Base-by-base conservation (phyloP, 2,329 filamentous ascomycete species). In the Plectosphaerella sp. region DNA sequence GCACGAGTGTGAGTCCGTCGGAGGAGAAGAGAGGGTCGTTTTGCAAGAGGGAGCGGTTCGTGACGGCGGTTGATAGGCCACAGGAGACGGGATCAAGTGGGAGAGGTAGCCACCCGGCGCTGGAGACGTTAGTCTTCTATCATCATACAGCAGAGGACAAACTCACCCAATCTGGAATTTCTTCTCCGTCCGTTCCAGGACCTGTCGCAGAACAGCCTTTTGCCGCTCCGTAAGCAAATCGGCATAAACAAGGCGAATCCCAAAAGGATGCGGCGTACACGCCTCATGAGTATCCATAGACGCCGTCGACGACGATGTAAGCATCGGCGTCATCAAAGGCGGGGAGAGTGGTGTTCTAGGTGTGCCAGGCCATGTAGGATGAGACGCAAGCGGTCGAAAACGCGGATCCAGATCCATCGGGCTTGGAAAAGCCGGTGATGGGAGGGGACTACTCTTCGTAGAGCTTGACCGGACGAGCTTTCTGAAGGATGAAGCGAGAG, bases 11-110 rank as follows among this genome's bases (percentile, higher is more conserved):
- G 11, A 88, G 72, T 16, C 82, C 81, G 24, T 80, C 77, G 2
- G 79, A 76, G 2, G 76, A 76, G 71, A 84, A 87, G 50, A 87
- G 71, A 22, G 82, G 66, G 53, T 84, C 79, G 61, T 85, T 82
- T 59, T 87, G 84, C 41, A 68, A 61, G 24, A 84, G 69, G 25
- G 82, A 86, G 52, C 77, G 74, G 50, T 74, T 72, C 47, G 86
- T 71, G 15, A 87, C 70, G 48, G 79, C 74, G 41, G 69, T 67
- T 3, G 76, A 77, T 7, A 82, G 65, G 20, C 74, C 72, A 43
- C 73, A 74, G 0, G 68, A 62, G 3, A 72, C 64, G 2, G 77
- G 68, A 4, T 69, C 70, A 12, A 72, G 66, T 12, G 76, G 68
- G 0, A 74, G 66, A 0, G 74, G 69, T 8, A 82, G 69, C 64